Conservation (phyloP, 2,329 filamentous ascomycete species). For the Colletotrichum sp. region DNA sequence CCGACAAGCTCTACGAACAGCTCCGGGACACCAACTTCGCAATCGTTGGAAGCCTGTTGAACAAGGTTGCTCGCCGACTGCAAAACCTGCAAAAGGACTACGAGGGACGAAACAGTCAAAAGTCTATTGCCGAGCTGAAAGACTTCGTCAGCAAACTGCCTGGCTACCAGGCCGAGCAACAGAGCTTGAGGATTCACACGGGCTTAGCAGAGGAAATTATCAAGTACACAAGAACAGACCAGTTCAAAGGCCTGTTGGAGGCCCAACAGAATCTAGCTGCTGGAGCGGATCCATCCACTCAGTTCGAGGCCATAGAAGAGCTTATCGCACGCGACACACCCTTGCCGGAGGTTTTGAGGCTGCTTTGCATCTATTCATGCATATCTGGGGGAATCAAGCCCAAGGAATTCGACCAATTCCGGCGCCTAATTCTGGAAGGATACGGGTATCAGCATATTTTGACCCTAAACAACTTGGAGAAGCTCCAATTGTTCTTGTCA, state of each 20-base stretch:
- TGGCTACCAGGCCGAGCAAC: conserved; percentile 90
- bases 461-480: conserved; percentile 87
- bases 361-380: conserved; percentile 91
- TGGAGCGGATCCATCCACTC: conserved; percentile 84
- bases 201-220: conserved; percentile 94
- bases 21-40: conserved; percentile 94
- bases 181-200: conserved; percentile 90
- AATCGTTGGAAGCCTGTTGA: conserved; percentile 86
- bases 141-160: conserved; percentile 96
- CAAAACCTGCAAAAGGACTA: conserved; percentile 85
- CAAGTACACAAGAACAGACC: conserved; percentile 87
- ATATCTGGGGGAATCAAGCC: conserved; percentile 87
- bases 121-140: conserved; percentile 85
- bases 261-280: conserved; percentile 96
- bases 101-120: conserved; percentile 83
- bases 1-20: conserved; percentile 86
- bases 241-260: conserved; percentile 87
- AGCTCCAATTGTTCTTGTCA: conserved; percentile 83
- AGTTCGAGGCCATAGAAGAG: conserved; percentile 91
- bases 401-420: conserved; percentile 89
- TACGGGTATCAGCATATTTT: conserved; percentile 96
- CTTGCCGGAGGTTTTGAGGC: conserved; percentile 78
- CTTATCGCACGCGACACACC: conserved; percentile 89
- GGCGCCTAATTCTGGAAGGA: conserved; percentile 84
- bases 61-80: conserved; percentile 87